Evolutionary conservation across 371 early-diverging fungal genomes (phyloP), one percentile per base, ranked within the genome.

Genomic region (Saksenaea oblongispora): DNA sequence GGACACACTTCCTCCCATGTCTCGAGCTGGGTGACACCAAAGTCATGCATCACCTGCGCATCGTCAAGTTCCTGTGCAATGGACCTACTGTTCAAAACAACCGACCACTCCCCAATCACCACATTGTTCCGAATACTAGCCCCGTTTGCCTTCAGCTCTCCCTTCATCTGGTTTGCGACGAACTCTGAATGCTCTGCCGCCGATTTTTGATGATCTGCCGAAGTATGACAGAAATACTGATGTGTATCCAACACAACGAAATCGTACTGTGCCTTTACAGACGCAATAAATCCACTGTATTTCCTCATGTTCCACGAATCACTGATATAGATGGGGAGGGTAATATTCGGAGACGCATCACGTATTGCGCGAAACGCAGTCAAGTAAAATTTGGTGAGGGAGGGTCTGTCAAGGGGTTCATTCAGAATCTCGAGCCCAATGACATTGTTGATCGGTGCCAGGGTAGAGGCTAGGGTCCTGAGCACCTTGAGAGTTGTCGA

Each of bases 191-290:
- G 74, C 36, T 64, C 61, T 18, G 63, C 60, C 15, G 68, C 74
- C 1, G 65, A 51, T 57, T 64, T 61, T 8, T 59, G 60, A 41
- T 74, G 70, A 37, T 70, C 70, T 7, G 53, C 61, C 36, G 59
- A 56, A 36, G 22, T 71, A 56, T 74, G 68, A 22, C 71, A 71
- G 61, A 74, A 74, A 47, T 66, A 71, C 54, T 70, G 69, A 57
- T 74, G 74, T 3, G 71, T 67, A 41, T 74, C 74, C 10, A 74
- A 35, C 1, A 74, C 71, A 22, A 65, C 56, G 55, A 74, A 71
- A 15, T 62, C 60, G 8, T 56, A 35, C 10, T 42, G 44, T 11
- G 31, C 51, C 27, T 66, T 41, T 7, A 62, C 61, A 0, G 36
- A 41, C 18, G 64, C 54, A 11, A 74, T 53, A 9, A 54, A 64